phyloP scores from a whole-genome alignment of 169 alveolate genomes.

The Ophryocystis elektroscirrha region DNA sequence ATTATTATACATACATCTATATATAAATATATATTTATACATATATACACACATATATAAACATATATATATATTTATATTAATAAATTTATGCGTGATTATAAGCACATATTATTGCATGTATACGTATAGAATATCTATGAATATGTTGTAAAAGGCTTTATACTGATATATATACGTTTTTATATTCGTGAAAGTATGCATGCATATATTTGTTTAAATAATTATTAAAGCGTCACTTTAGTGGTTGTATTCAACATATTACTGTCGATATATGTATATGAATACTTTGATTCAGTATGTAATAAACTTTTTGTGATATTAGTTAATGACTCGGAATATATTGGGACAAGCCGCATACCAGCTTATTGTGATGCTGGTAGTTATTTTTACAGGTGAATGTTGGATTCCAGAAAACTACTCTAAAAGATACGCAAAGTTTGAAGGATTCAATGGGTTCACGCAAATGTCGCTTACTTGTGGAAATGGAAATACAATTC shows the following conservation, averaged over 20 bases:
- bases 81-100: background rate
- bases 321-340: conserved; percentile 38
- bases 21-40: too few relatives aligned
- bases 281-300: too few relatives aligned
- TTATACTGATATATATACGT: background rate
- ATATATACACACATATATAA: background rate
- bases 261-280: too few relatives aligned
- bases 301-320: too few relatives aligned
- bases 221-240: too few relatives aligned
- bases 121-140: background rate
- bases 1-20: background rate
- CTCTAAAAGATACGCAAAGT: background rate
- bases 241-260: too few relatives aligned
- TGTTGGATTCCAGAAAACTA: conserved; percentile 39
- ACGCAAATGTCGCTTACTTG: too few relatives aligned
- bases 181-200: background rate
- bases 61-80: background rate
- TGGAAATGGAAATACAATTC: too few relatives aligned
- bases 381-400: conserved; percentile 42
- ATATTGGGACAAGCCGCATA: conserved; percentile 35
- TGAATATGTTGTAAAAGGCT: background rate
- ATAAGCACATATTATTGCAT: background rate
- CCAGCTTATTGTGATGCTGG: conserved; percentile 25
- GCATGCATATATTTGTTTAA: background rate
- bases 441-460: too few relatives aligned